Base-by-base conservation (phyloP, 306 rosid genomes). In the Quercus suber region DNA sequence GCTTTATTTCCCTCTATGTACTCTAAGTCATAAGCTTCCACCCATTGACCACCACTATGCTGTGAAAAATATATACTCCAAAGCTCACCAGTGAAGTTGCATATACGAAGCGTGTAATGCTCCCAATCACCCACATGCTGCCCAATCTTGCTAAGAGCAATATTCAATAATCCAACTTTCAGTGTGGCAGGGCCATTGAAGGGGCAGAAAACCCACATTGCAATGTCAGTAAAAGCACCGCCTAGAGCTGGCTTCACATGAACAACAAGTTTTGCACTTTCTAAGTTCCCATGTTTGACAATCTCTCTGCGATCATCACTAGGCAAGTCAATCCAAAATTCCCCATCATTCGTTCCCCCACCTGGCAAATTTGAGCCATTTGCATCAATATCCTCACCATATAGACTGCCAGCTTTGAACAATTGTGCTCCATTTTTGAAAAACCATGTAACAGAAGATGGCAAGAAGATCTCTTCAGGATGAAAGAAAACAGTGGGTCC, bases 361-460 rank as follows among this genome's bases (percentile, higher is more conserved):
- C 76, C 61, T 2, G 99, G 98, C 82, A 95, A 85, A 82, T 89
- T 89, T 30, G 91, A 89, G 60, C 99, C 99, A 19, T 64, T 59
- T 23, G 79, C 86, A 76, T 87, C 89, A 61, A 94, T 89, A 68
- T 77, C 71, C 80, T 94, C 92, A 23, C 94, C 95, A n/a, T 11
- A 15, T 19, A 83, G 25, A 20, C 49, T 4, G 6, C 89, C 95
- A 41, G 76, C 71, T 82, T 77, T 74, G 89, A 78, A 89, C 79
- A 95, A 79, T 12, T 85, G 73, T 1, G 93, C 92, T 65, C 98
- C 97, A 18, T 87, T 91, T 17, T 71, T 52, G 69, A 95, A 95
- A 77, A 95, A 89, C 99, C 99, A 95, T n/a, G 89, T 78, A 79
- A 95, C 92, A 31, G 98, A 91, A 86, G 98, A 92, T 55, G 99